These are phyloP conservation scores for Pythium phragmitis DNA, from an alignment of 352 stramenopile species.

Conservation along the genomic window DNA sequence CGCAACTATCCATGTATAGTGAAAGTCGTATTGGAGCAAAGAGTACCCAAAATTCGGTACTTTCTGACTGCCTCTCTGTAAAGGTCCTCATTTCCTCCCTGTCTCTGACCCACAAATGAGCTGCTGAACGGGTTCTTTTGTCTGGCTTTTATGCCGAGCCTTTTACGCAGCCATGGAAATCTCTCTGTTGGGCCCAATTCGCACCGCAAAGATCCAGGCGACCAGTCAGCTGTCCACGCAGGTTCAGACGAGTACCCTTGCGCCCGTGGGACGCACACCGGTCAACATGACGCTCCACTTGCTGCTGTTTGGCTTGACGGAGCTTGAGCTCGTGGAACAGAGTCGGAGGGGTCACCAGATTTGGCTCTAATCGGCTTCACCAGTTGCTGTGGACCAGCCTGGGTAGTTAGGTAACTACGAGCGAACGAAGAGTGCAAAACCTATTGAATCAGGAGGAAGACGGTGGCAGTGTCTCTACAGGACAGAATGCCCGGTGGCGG, in stretches of 20 bases:
- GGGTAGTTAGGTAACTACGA: neutral
- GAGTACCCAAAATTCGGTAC: neutral
- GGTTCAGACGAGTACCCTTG: neutral
- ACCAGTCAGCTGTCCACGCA: neutral
- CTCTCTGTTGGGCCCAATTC: neutral
- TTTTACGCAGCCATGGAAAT: neutral
- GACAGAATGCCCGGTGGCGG: too few species aligned
- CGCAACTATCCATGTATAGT: neutral
- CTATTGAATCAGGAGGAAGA: neutral
- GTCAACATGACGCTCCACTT: neutral
- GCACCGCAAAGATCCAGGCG: slow-evolving; percentile 1
- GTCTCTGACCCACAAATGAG: neutral
- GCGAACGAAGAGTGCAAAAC: neutral
- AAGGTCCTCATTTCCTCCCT: neutral
- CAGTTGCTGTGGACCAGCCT: neutral
- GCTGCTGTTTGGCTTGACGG: too few species aligned
- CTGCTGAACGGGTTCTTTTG: neutral
- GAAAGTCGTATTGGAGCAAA: neutral
- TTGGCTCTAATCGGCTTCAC: neutral
- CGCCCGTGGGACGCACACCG: neutral
- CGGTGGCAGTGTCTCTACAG: slow-evolving; percentile 6
- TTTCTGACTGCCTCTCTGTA: slow-evolving; percentile 8
- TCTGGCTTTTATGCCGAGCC: neutral
- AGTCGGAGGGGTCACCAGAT: neutral
- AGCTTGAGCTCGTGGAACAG: neutral